Base-by-base conservation (phyloP, 2,329 filamentous ascomycete species). In the Elsinoe arachidis region DNA sequence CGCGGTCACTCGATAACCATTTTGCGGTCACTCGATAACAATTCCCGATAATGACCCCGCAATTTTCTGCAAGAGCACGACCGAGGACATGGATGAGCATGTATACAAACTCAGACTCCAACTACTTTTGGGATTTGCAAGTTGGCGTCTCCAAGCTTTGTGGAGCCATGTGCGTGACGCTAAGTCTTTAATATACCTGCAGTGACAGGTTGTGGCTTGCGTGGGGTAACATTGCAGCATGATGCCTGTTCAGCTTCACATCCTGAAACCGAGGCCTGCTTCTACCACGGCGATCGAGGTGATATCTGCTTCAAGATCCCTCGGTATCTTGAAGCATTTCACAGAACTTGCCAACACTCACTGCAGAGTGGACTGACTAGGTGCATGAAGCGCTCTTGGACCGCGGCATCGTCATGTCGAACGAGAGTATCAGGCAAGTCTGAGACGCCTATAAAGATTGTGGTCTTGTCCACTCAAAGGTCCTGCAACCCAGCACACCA, bases 211-310 rank as follows among this genome's bases (percentile, higher is more conserved):
- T 53, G 17, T 23, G 34, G 19, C 9, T 21, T 34, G n/a, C n/a
- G 9, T 12, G n/a, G 19, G 15, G 10, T 35, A 15, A 2, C 14
- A 17, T 34, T 11, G 10, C n/a, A 26, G 7, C 12, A 37, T 15
- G 11, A 53, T 12, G 19, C 34, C 17, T 23, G 33, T 53, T 21
- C n/a, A 39, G 26, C 49, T 35, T 39, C 33, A 38, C 34, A n/a
- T 38, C 15, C 35, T 51, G 49, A 53, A 35, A 53, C 49, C 34
- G 49, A 53, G 49, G 49, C 49, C 34, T 53, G 34, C 30, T 11
- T 38, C 41, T 7, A 5, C 2, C 9, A 7, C 9, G 26, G 26
- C 7, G 26, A 9, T 30, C 26, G 26, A 9, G 26, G 26, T 30
- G 9, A 7, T 30, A 30, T 30, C 26, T 30, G 26, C 17, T 11